A percentile compares a stretch with the other conserved stretches of the same genome.
Evolutionary conservation across 2,329 filamentous ascomycete genomes (phyloP).

Genomic region (Tolypocladium album): DNA sequence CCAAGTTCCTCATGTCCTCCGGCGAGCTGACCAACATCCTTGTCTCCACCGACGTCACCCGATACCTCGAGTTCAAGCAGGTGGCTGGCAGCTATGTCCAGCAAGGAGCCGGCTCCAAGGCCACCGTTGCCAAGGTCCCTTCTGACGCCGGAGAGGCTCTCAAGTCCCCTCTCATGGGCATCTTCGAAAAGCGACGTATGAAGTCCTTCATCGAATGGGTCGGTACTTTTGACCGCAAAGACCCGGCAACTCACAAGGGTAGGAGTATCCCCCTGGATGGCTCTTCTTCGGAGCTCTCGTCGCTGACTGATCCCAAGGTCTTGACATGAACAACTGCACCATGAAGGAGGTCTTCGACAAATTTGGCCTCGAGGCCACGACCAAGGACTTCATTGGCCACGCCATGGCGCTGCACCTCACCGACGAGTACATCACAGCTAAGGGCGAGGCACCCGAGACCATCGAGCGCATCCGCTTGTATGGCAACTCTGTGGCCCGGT

Average conservation of each 20-base stretch:
- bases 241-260: constrained; percentile 87
- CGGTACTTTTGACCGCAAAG: constrained; percentile 70
- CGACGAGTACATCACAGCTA: constrained; percentile 71
- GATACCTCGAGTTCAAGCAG: constrained; percentile 87
- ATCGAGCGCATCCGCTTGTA: constrained; percentile 92
- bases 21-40: constrained; percentile 98
- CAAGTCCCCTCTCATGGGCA: constrained; percentile 86
- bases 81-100: constrained; percentile 95
- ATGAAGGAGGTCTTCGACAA: constrained; percentile 99
- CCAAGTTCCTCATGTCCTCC: constrained; percentile 97
- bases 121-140: constrained; percentile 92
- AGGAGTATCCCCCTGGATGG: constrained; percentile 16
- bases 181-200: constrained; percentile 95
- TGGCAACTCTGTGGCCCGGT: constrained; percentile 93
- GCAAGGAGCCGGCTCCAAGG: constrained; percentile 70
- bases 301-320: constrained; percentile 39
- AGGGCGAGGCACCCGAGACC: constrained; percentile 68
- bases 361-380: constrained; percentile 81
- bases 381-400: constrained; percentile 93
- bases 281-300: not conserved
- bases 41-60: constrained; percentile 84
- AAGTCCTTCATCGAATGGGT: constrained; percentile 97
- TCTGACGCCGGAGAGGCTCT: constrained; percentile 86
- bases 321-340: constrained; percentile 67
- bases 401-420: constrained; percentile 94